A percentile compares a stretch with the other conserved stretches of the same genome.
phyloP scores from a whole-genome alignment of 2,329 filamentous ascomycete species.

The Exophiala spinifera region DNA sequence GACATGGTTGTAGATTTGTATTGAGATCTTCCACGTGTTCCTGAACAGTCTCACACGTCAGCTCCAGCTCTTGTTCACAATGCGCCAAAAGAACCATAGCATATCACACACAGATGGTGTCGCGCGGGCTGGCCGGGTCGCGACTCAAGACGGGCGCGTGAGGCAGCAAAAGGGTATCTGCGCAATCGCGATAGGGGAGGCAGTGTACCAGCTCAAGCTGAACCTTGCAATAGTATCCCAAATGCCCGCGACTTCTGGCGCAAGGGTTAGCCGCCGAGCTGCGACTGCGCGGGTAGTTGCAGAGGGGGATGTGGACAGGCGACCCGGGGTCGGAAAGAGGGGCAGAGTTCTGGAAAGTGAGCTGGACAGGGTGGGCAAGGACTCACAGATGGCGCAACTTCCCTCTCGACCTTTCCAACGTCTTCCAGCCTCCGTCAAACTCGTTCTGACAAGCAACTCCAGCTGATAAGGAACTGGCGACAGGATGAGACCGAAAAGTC shows the following conservation, averaged over 20 bases:
- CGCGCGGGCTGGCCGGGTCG: background rate
- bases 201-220: conserved; percentile 16
- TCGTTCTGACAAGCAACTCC: conserved; percentile 22
- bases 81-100: background rate
- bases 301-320: conserved; percentile 10
- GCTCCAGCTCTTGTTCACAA: conserved; percentile 4
- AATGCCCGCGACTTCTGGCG: conserved; percentile 19
- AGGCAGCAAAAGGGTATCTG: background rate
- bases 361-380: background rate
- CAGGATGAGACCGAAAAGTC: background rate
- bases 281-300: conserved; percentile 20
- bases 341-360: background rate
- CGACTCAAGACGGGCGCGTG: background rate
- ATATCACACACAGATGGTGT: background rate
- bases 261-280: conserved; percentile 15
- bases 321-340: conserved; percentile 5
- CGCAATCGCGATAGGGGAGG: conserved; percentile 1
- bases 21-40: conserved; percentile 7
- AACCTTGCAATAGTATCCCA: conserved; percentile 18
- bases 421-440: conserved; percentile 28
- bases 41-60: conserved; percentile 7
- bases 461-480: conserved; percentile 17
- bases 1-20: conserved; percentile 57
- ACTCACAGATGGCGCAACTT: conserved; percentile 28
- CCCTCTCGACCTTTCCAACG: conserved; percentile 30